Percentiles rank a stretch among this genome's conserved stretches.
Evolutionary conservation across 352 stramenopile genomes (phyloP).

Genomic region (Phytophthora sp.): DNA sequence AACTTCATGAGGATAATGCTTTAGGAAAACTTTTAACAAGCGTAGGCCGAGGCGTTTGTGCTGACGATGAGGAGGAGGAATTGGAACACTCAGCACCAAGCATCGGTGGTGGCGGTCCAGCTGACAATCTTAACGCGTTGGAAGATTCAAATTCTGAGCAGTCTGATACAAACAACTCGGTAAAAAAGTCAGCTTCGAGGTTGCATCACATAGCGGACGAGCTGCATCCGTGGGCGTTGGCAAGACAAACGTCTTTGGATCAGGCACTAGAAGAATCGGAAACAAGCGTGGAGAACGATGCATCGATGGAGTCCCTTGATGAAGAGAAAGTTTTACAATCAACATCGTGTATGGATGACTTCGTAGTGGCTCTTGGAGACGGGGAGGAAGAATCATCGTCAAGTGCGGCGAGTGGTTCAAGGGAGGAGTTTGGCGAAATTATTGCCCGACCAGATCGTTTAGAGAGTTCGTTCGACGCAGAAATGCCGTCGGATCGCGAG

Average conservation of each 20-base stretch:
- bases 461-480: constrained; percentile 27
- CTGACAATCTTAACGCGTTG: constrained; percentile 3
- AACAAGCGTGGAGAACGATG: neutral
- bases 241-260: too few species aligned
- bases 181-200: neutral
- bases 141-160: constrained; percentile 7
- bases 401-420: neutral
- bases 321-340: too few species aligned
- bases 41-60: neutral
- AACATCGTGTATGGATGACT: too few species aligned
- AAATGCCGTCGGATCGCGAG: constrained; percentile 5
- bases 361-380: neutral
- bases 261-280: neutral
- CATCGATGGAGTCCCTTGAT: too few species aligned
- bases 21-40: neutral
- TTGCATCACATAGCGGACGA: neutral
- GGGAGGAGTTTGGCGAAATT: neutral
- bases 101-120: neutral
- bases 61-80: neutral
- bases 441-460: constrained; percentile 3
- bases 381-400: constrained; percentile 7
- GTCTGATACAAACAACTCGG: neutral
- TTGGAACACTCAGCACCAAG: neutral
- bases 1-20: neutral
- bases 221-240: too few species aligned